Evolutionary conservation across 2,329 filamentous ascomycete species (phyloP).

Genomic region (Amylocarpus encephaloides): DNA sequence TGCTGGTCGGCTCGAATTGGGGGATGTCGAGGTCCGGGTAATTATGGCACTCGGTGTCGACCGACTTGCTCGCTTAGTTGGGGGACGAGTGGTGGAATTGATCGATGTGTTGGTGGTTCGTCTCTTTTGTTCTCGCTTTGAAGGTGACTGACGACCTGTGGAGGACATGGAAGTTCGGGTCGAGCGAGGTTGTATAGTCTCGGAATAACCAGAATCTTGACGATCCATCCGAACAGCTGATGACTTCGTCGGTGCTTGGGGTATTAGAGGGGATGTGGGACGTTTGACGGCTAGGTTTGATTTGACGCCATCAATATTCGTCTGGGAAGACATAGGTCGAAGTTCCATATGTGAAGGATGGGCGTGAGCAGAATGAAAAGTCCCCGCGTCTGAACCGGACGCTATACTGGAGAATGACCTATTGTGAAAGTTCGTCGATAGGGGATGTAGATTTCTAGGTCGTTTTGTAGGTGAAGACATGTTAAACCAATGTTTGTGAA

Average conservation of each 20-base stretch:
- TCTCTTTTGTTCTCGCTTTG: slow-evolving; percentile 14
- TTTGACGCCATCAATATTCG: not conserved
- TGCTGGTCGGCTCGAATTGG: slow-evolving; percentile 7
- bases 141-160: slow-evolving; percentile 3
- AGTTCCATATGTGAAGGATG: slow-evolving; percentile 19
- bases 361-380: slow-evolving; percentile 28
- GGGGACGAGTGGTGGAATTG: slow-evolving; percentile 16
- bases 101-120: slow-evolving; percentile 13
- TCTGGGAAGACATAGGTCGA: slow-evolving; percentile 7
- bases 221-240: slow-evolving; percentile 21
- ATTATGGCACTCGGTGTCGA: slow-evolving; percentile 10
- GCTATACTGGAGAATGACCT: slow-evolving; percentile 24
- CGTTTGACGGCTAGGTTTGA: slow-evolving; percentile 1
- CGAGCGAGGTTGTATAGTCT: slow-evolving; percentile 13
- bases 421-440: slow-evolving; percentile 23
- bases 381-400: slow-evolving; percentile 24
- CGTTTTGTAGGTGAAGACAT: slow-evolving; percentile 18
- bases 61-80: slow-evolving; percentile 17
- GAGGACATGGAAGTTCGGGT: slow-evolving; percentile 14
- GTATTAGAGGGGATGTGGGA: slow-evolving; percentile 6
- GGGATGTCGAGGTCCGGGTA: slow-evolving; percentile 1
- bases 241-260: slow-evolving; percentile 11
- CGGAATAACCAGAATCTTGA: slow-evolving; percentile 28
- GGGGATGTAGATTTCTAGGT: slow-evolving; percentile 13
- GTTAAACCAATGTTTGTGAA: slow-evolving; percentile 1